Evolutionary conservation across 2,329 filamentous ascomycete genomes (phyloP).

Genomic region (Colletotrichum limetticola): DNA sequence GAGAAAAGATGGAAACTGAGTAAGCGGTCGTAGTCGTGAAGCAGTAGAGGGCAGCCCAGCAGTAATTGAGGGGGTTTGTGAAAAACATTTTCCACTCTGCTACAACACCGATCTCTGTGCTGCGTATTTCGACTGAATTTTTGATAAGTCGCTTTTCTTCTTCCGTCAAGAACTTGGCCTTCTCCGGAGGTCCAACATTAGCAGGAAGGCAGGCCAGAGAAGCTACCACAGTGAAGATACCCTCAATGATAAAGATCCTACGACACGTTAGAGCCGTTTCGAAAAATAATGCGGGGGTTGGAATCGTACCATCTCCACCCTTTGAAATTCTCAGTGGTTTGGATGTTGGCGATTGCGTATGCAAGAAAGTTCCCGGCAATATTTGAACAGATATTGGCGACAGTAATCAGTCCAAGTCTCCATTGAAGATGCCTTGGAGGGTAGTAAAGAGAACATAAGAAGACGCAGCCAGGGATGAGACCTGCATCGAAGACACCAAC

Average conservation of each 20-base stretch:
- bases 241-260: constrained; percentile 52
- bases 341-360: constrained; percentile 39
- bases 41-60: constrained; percentile 34
- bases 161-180: constrained; percentile 32
- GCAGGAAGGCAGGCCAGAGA: constrained; percentile 37
- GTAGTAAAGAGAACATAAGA: constrained; percentile 39
- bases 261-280: neutral
- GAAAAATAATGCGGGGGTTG: accelerated
- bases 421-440: constrained; percentile 38
- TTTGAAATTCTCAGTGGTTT: constrained; percentile 36
- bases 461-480: constrained; percentile 40
- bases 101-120: constrained; percentile 1
- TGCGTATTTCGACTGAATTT: constrained; percentile 13
- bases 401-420: constrained; percentile 39
- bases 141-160: constrained; percentile 25
- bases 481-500: constrained; percentile 40
- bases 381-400: constrained; percentile 39
- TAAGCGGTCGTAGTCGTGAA: constrained; percentile 36
- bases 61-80: constrained; percentile 36
- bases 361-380: constrained; percentile 40
- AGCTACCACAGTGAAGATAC: constrained; percentile 38
- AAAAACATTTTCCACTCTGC: constrained; percentile 36
- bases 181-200: constrained; percentile 31
- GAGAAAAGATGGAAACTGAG: constrained; percentile 36
- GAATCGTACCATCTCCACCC: constrained; percentile 39